Percentiles rank a stretch among this genome's conserved stretches.
Conservation (phyloP, 768 basidiomycete species). For the Rhizopogon vesiculosus region DNA sequence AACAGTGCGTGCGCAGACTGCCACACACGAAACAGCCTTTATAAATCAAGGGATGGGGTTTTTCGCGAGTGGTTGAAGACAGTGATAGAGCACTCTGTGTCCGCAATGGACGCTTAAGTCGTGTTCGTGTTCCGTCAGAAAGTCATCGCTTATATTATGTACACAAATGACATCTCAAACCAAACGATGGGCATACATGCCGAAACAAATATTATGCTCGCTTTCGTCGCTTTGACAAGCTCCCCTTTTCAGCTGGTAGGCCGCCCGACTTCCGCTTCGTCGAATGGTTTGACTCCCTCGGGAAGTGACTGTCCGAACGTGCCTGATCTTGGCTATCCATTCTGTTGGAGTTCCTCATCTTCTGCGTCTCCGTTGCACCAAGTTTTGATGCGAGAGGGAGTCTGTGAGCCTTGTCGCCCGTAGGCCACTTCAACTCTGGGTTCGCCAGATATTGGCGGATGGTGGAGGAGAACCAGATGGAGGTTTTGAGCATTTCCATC, state of each 20-base stretch:
- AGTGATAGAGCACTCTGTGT: not conserved
- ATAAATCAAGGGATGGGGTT: no score
- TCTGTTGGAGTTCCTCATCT: not conserved
- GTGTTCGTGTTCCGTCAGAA: not conserved
- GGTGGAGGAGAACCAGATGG: not conserved
- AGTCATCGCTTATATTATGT: not conserved
- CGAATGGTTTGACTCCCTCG: not conserved
- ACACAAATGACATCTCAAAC: no score
- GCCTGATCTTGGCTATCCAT: not conserved
- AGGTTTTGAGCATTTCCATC: not conserved
- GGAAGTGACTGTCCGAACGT: not conserved
- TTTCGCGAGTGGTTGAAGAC: not conserved
- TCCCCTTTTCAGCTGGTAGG: no score
- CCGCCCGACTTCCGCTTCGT: not conserved
- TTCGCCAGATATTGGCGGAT: not conserved
- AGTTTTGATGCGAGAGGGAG: not conserved
- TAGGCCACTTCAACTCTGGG: not conserved
- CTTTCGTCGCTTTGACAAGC: no score
- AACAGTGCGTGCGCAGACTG: no score
- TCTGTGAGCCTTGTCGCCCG: not conserved
- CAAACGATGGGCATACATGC: no score
- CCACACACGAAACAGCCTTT: no score
- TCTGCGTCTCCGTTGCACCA: not conserved
- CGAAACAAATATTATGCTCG: no score
- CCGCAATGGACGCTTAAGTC: not conserved